Base-by-base conservation (phyloP, 2,329 filamentous ascomycete genomes). In the Apiospora koreana region DNA sequence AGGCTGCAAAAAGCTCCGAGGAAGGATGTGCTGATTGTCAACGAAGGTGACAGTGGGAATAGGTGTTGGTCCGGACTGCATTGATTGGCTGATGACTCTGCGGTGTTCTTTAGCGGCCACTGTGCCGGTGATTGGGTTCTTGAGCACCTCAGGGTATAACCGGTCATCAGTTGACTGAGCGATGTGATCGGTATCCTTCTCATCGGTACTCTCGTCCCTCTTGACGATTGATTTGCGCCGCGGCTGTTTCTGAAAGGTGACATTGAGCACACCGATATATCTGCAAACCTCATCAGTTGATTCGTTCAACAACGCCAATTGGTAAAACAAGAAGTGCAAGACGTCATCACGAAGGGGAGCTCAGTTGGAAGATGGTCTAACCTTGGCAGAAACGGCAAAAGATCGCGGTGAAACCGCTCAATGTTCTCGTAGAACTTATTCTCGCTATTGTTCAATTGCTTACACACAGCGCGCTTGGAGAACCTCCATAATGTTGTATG, bases 351-450 rank as follows among this genome's bases (percentile, higher is more conserved):
- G 23, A 35, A 35, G 25, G 12, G n/a, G 28, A 41, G 23, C n/a
- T 42, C 38, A 45, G 25, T 8, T n/a, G 64, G n/a, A 43, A 45
- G 31, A 69, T 68, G 68, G 73, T 79, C 71, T 80, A 84, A 93
- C 91, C 95, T 94, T 74, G 96, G 96, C 73, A 99, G 86, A 79
- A 98, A 99, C 54, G 93, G 90, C 71, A 99, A 84, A 77, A 99
- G 87, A 78, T 97, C 93, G 73, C 94, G 93, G 81, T 99, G 95
- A 75, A 94, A 90, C 77, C 90, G 91, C 84, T 99, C 96, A 76
- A 98, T 94, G 69, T 92, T 96, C 82, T 99, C 96, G 81, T 99
- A 99, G 79, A 99, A 99, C 82, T 97, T 94, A 81, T 99, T 99
- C 80, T 99, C 96, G 77, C 95, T 89, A 80, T 97, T 99, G 81